phyloP scores from a whole-genome alignment of 1,139 yeast genomes.

The Yamadazyma triangularis region DNA sequence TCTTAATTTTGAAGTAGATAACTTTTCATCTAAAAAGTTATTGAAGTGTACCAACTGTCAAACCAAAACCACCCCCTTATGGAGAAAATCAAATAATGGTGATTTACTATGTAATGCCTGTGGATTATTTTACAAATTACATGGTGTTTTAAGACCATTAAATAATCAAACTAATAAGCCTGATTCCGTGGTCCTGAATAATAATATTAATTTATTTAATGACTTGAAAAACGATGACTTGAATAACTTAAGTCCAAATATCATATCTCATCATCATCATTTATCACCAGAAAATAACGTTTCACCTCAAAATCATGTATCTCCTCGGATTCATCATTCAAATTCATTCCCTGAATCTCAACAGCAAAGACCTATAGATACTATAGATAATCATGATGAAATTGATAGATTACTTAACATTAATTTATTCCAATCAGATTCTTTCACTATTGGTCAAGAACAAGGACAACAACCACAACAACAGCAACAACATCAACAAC shows the following conservation, averaged over 20 bases:
- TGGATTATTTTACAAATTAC: conserved; percentile 43
- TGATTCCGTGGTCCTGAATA: conserved; percentile 21
- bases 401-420: conserved; percentile 38
- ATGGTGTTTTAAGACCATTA: conserved; percentile 43
- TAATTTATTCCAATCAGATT: conserved; percentile 35
- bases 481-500: conserved; percentile 5
- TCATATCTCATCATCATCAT: neutral
- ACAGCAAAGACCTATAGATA: neutral
- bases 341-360: neutral
- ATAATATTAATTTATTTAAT: conserved; percentile 22
- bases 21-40: conserved; percentile 15
- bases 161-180: conserved; percentile 13
- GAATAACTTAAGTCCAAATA: neutral
- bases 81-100: conserved; percentile 44
- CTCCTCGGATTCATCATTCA: neutral
- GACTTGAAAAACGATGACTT: conserved; percentile 10
- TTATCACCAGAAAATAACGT: neutral
- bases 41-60: conserved; percentile 44
- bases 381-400: conserved; percentile 23
- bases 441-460: conserved; percentile 17
- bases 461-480: conserved; percentile 4
- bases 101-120: conserved; percentile 46
- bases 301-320: neutral
- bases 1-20: neutral
- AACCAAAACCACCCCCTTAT: conserved; percentile 43